A percentile compares a stretch with the other conserved stretches of the same genome.
Evolutionary conservation across 1,284 basidiomycete species (phyloP).

Genomic region (Cerrena zonata): DNA sequence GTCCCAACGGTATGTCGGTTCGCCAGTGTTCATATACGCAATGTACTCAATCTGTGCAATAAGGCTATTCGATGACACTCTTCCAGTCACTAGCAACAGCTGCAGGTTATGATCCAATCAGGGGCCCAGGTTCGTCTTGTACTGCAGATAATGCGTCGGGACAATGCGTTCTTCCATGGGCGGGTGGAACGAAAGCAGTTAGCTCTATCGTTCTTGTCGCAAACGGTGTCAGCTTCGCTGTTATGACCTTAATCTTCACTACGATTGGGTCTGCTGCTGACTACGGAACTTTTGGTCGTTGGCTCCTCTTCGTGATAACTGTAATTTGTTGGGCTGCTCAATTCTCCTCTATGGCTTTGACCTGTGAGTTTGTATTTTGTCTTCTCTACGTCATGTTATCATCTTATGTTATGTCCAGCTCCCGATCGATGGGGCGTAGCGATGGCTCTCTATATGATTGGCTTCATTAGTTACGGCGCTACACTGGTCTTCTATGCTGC

Average conservation of each 20-base stretch:
- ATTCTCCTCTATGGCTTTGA: conserved; percentile 70
- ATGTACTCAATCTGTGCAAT: no score
- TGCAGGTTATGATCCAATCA: conserved; percentile 64
- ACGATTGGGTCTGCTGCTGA: conserved; percentile 78
- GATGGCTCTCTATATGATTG: conserved; percentile 77
- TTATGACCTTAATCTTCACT: conserved; percentile 77
- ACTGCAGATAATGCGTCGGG: conserved; percentile 48
- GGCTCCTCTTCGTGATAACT: conserved; percentile 68
- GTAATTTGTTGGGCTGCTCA: conserved; percentile 76
- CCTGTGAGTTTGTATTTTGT: conserved; percentile 43
- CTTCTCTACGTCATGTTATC: not conserved
- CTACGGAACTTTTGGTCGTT: conserved; percentile 74
- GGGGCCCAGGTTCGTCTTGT: conserved; percentile 65
- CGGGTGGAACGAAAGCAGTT: conserved; percentile 60
- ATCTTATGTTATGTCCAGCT: conserved; percentile 31
- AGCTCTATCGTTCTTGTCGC: conserved; percentile 71
- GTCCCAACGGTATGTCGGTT: conserved; percentile 40
- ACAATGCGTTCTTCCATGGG: conserved; percentile 71
- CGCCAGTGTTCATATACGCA: no score
- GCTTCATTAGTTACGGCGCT: conserved; percentile 71
- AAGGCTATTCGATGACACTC: conserved; percentile 58
- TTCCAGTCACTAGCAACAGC: conserved; percentile 67
- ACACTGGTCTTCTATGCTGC: conserved; percentile 81
- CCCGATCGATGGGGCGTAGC: conserved; percentile 69
- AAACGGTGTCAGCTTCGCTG: conserved; percentile 71